Percentiles rank a stretch among this genome's conserved stretches.
Evolutionary conservation across 495 filamentous ascomycete species (phyloP).

Genomic region (Lasiosphaeris hirsuta): DNA sequence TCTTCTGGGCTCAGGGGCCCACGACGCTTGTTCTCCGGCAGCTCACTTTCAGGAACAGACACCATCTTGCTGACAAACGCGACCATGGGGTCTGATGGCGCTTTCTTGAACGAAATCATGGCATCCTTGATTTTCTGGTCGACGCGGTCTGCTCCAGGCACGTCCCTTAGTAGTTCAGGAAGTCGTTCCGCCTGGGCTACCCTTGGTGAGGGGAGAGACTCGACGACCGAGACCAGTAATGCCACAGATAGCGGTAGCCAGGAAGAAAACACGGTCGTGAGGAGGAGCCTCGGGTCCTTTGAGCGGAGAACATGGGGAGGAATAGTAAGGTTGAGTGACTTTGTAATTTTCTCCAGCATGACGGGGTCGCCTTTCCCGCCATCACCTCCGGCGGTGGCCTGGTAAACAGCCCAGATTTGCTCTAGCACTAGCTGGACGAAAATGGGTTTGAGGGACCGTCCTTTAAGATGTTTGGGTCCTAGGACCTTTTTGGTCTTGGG

Average conservation of each 20-base stretch:
- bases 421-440: conserved; percentile 97
- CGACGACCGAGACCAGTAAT: conserved; percentile 84
- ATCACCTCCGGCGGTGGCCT: conserved; percentile 78
- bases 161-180: conserved; percentile 72
- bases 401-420: conserved; percentile 95
- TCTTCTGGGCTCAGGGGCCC: conserved; percentile 81
- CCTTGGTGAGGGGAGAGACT: conserved; percentile 84
- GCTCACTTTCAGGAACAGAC: conserved; percentile 84
- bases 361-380: conserved; percentile 79
- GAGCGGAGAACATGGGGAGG: conserved; percentile 81
- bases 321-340: conserved; percentile 79
- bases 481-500: conserved; percentile 95
- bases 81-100: conserved; percentile 70
- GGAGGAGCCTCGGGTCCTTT: conserved; percentile 74
- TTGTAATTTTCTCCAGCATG: conserved; percentile 90
- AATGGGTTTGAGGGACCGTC: conserved; percentile 86
- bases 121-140: conserved; percentile 66
- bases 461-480: conserved; percentile 88
- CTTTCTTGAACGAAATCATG: conserved; percentile 73
- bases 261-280: conserved; percentile 79
- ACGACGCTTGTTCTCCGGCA: conserved; percentile 74
- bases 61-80: conserved; percentile 99
- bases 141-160: conserved; percentile 71
- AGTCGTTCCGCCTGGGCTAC: conserved; percentile 80
- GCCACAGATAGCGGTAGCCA: conserved; percentile 96